These are phyloP conservation scores for Termitomyces sp. DNA, from an alignment of 768 basidiomycete genomes.

Conservation along the genomic window DNA sequence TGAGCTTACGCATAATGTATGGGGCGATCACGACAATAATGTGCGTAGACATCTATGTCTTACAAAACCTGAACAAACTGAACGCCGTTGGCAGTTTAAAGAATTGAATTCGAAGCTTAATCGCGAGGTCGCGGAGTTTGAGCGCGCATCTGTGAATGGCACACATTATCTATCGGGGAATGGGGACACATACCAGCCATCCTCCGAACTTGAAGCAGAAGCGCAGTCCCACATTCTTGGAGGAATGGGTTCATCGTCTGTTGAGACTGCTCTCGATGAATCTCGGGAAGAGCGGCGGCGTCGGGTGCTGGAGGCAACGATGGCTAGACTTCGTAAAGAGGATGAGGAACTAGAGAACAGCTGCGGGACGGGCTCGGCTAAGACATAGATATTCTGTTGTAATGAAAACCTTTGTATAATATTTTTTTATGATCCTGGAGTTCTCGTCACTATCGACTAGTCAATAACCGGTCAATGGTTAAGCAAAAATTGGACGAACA, in stretches of 20 bases:
- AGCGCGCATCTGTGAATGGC: constrained; percentile 43
- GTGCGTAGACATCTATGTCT: constrained; percentile 32
- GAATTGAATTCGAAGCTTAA: constrained; percentile 70
- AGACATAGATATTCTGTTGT: not conserved
- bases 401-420: not conserved
- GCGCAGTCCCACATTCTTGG: constrained; percentile 45
- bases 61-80: not conserved
- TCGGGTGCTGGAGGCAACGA: constrained; percentile 54
- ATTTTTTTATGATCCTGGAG: too few relatives aligned
- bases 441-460: too few relatives aligned
- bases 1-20: constrained; percentile 72
- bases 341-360: constrained; percentile 69
- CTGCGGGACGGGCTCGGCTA: constrained; percentile 48
- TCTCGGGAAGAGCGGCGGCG: constrained; percentile 53
- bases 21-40: constrained; percentile 67
- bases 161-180: constrained; percentile 45
- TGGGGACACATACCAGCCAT: constrained; percentile 45
- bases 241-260: constrained; percentile 23
- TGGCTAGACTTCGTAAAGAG: constrained; percentile 51
- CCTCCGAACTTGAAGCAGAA: constrained; percentile 52
- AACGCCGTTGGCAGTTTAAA: constrained; percentile 48
- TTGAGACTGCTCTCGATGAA: constrained; percentile 22
- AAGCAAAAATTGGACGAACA: too few relatives aligned
- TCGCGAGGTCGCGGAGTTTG: constrained; percentile 65
- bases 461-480: too few relatives aligned